phyloP scores from a whole-genome alignment of 2,329 filamentous ascomycete genomes.

The Apiospora rasikravindrae region DNA sequence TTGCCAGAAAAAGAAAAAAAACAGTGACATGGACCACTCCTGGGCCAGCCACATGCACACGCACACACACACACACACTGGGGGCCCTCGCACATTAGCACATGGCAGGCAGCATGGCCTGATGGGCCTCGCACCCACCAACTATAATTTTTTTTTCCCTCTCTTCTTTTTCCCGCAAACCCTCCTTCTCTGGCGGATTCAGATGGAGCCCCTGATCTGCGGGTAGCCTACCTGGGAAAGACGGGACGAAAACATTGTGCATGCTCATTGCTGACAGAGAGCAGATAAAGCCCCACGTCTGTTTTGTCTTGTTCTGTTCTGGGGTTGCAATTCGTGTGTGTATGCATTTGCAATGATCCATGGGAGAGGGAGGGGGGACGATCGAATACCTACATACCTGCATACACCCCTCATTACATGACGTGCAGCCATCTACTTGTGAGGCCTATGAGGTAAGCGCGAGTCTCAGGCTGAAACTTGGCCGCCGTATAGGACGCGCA shows the following conservation, averaged over 20 bases:
- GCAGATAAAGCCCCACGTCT: neutral
- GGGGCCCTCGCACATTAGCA: too few relatives aligned
- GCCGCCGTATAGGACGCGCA: neutral
- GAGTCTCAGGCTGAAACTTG: constrained; percentile 1
- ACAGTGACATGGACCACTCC: neutral
- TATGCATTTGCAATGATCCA: neutral
- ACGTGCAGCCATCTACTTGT: neutral
- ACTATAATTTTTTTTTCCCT: neutral
- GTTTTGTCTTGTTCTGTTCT: neutral
- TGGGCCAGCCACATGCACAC: neutral
- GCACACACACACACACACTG: too few relatives aligned
- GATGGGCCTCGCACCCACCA: neutral
- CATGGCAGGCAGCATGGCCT: too few relatives aligned
- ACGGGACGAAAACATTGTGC: neutral
- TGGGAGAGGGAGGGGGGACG: too few relatives aligned
- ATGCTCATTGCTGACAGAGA: neutral
- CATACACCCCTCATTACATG: neutral
- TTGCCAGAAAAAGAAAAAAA: neutral
- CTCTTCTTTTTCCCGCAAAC: too few relatives aligned
- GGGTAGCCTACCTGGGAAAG: neutral
- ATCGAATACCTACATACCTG: too few relatives aligned
- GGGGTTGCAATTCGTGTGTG: neutral
- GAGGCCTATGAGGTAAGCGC: constrained; percentile 1
- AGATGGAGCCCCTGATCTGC: constrained; percentile 19
- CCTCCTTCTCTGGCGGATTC: constrained; percentile 13